These are phyloP conservation scores for Talaromyces sp. DNA, from an alignment of 2,329 filamentous ascomycete species.

Conservation along the genomic window DNA sequence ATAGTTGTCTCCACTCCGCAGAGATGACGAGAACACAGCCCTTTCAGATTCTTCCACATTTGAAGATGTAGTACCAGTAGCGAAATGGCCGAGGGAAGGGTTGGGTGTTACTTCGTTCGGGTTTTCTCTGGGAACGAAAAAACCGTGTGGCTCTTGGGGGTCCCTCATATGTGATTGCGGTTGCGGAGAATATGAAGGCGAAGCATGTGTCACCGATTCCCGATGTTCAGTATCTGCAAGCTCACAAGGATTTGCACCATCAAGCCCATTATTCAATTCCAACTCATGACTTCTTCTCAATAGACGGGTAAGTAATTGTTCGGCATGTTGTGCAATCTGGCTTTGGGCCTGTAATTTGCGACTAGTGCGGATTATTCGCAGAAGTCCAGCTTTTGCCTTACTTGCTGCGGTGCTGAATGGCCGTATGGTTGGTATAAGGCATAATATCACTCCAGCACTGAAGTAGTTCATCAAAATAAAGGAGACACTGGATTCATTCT, in stretches of 20 bases:
- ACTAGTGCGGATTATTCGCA: not conserved
- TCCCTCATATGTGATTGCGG: not conserved
- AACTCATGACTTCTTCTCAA: not conserved
- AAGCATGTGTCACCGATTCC: not conserved
- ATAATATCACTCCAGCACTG: not conserved
- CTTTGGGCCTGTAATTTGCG: not conserved
- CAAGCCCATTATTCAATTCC: not conserved
- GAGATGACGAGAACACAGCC: not conserved
- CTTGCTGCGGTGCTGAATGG: not conserved
- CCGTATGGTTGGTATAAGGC: not conserved
- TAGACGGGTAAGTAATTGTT: not conserved
- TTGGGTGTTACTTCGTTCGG: not conserved
- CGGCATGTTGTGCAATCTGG: not conserved
- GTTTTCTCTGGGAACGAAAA: not conserved
- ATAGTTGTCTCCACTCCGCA: not conserved
- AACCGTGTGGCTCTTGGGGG: not conserved
- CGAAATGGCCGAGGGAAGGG: not conserved
- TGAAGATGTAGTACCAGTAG: not conserved
- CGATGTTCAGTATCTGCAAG: not conserved
- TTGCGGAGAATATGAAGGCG: not conserved
- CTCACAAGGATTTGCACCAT: not conserved
- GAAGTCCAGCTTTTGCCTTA: not conserved
- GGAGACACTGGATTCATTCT: not conserved
- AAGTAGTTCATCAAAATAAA: constrained; percentile 3
- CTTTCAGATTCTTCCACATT: not conserved